Evolutionary conservation across 2,329 filamentous ascomycete genomes (phyloP), one percentile per base, ranked within the genome.

Genomic region (Fusarium mundagurra): DNA sequence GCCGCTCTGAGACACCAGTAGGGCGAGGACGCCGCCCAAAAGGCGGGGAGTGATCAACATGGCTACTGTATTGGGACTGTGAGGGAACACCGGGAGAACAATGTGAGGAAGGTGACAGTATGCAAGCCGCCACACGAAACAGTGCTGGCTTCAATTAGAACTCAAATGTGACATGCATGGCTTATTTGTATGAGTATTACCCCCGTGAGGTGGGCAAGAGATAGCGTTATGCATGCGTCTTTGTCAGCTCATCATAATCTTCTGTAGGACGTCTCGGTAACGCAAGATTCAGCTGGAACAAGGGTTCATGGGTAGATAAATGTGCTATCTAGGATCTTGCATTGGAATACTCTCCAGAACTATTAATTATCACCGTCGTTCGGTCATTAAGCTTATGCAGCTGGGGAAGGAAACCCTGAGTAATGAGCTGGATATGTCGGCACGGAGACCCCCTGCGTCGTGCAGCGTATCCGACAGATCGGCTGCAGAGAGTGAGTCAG

Each of bases 21-120:
- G 33, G 51, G 71, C 44, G 27, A 74, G 18, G 0, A 76, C 38
- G 33, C 73, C 54, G n/a, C 31, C 63, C 10, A 73, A 24, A 17
- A 68, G 14, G 16, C 64, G 61, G 36, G 45, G 24, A 13, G 57
- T 57, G n/a, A 77, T 44, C 24, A 64, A 64, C 75, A 76, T 77
- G 16, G 20, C 51, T n/a, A 10, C 54, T 38, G 17, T 18, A 22
- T 31, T 39, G 22, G 18, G 16, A 50, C 27, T 14, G 24, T 14
- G 33, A 31, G 16, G 24, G 13, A 27, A 36, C 33, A 12, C 18
- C 20, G 14, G 16, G 36, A 61, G 34, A 22, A 8, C 9, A 9
- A 39, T 18, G 12, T 17, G 17, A 14, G 33, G 27, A 55, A 67
- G 45, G 24, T 29, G 10, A 24, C 5, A 48, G 4, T 31, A 36